phyloP scores from a whole-genome alignment of 2,329 filamentous ascomycete species.

The Pestalotiopsis fici region DNA sequence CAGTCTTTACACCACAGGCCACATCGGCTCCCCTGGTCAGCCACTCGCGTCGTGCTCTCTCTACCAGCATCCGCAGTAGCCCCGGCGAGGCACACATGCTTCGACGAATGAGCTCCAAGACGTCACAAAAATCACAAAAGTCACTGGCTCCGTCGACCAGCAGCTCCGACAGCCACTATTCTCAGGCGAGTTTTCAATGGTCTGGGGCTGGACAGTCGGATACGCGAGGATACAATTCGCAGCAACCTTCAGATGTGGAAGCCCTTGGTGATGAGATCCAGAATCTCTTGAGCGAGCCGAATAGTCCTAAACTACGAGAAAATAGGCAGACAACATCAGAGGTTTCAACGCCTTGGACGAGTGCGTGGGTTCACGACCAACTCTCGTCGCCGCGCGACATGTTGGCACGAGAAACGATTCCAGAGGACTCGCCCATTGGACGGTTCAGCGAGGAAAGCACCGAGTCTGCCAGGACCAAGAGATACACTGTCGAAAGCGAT shows the following conservation, averaged over 20 bases:
- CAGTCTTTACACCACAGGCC: background rate
- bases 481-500: background rate
- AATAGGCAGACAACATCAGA: background rate
- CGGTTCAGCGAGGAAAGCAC: slow-evolving; percentile 5
- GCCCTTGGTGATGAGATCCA: slow-evolving; percentile 22
- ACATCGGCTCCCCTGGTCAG: background rate
- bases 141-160: slow-evolving; percentile 2
- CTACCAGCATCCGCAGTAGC: slow-evolving; percentile 11
- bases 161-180: slow-evolving; percentile 7
- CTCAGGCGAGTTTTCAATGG: slow-evolving; percentile 4
- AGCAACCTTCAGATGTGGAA: slow-evolving; percentile 21
- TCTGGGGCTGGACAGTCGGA: background rate
- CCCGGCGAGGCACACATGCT: slow-evolving; percentile 1
- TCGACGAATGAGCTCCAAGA: slow-evolving; percentile 2
- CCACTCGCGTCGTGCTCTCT: slow-evolving; percentile 11
- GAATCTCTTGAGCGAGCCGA: slow-evolving; percentile 3
- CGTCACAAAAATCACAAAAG: slow-evolving; percentile 8
- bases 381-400: slow-evolving; percentile 15
- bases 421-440: slow-evolving; percentile 15
- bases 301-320: background rate
- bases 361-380: slow-evolving; percentile 24
- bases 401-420: slow-evolving; percentile 17
- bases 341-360: slow-evolving; percentile 15
- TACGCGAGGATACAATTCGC: background rate
- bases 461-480: background rate